Evolutionary conservation across 345 rosid species (phyloP).

Genomic region (Boechera stricta): DNA sequence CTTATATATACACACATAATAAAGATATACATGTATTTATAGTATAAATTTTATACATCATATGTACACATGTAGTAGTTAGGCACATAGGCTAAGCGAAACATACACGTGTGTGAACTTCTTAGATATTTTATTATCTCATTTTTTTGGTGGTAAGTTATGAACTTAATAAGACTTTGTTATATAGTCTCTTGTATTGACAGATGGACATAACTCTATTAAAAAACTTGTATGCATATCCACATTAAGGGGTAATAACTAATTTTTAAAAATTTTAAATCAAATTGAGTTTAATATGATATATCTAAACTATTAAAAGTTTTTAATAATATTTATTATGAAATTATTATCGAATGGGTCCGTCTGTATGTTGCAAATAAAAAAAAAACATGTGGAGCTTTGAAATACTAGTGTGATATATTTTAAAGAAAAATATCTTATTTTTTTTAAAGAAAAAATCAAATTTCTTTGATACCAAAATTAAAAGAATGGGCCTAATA

Average conservation of each 20-base stretch:
- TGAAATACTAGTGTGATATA: no score
- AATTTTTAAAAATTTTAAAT: not conserved
- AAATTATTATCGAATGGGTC: not conserved
- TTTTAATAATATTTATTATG: not conserved
- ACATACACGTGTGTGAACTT: constrained; percentile 37
- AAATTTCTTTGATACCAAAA: no score
- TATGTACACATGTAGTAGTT: constrained; percentile 29
- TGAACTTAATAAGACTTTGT: not conserved
- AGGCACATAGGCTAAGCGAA: constrained; percentile 16
- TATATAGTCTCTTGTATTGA: not conserved
- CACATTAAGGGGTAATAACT: not conserved
- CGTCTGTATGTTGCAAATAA: not conserved
- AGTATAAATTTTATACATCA: no score
- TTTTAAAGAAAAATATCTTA: no score
- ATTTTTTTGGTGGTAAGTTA: constrained; percentile 7
- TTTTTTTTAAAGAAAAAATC: no score
- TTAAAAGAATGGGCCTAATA: no score
- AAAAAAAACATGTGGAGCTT: no score
- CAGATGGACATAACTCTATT: not conserved
- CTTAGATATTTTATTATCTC: not conserved
- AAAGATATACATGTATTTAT: not conserved
- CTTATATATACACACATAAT: constrained; percentile 14
- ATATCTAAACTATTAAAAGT: not conserved
- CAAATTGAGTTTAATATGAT: not conserved
- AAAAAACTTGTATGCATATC: not conserved